Conservation (phyloP, 192 early-diverging fungal species). For the Podila minutissima region DNA sequence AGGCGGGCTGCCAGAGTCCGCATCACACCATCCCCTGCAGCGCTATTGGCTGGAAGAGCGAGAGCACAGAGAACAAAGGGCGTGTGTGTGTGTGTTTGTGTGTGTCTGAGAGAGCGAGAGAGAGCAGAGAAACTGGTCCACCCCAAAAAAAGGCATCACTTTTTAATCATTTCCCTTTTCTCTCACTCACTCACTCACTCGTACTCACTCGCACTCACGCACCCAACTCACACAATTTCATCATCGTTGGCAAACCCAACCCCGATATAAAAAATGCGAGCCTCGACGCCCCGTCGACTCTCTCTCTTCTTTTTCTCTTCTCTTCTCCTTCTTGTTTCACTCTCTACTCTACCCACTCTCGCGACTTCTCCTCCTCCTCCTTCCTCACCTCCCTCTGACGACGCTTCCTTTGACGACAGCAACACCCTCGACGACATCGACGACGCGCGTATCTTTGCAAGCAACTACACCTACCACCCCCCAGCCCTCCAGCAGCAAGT, state of each 20-base stretch:
- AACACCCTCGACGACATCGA: slow-evolving; percentile 17
- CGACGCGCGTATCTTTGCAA: slow-evolving; percentile 6
- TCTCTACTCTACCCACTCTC: slow-evolving; percentile 8
- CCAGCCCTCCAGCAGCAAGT: slow-evolving; percentile 18
- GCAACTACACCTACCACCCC: slow-evolving; percentile 14
- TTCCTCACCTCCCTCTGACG: slow-evolving; percentile 3
- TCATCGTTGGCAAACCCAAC: too few relatives aligned
- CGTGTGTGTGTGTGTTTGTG: too few relatives aligned
- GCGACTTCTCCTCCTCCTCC: slow-evolving; percentile 4
- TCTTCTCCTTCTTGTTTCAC: neutral
- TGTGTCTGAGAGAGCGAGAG: too few relatives aligned
- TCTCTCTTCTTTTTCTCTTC: slow-evolving; percentile 2
- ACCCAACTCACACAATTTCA: neutral
- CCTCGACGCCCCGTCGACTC: slow-evolving; percentile 9
- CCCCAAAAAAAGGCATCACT: too few relatives aligned
- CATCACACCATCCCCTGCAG: neutral
- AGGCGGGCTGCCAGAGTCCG: neutral
- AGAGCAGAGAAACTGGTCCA: too few relatives aligned
- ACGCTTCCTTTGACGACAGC: slow-evolving; percentile 3
- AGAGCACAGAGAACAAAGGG: too few relatives aligned
- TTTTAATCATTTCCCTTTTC: too few relatives aligned
- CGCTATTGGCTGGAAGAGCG: too few relatives aligned
- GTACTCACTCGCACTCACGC: neutral
- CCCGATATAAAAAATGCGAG: slow-evolving; percentile 5
- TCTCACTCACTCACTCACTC: too few relatives aligned